phyloP scores from a whole-genome alignment of 2,329 filamentous ascomycete genomes.

The Paraconiothyrium brasiliense region DNA sequence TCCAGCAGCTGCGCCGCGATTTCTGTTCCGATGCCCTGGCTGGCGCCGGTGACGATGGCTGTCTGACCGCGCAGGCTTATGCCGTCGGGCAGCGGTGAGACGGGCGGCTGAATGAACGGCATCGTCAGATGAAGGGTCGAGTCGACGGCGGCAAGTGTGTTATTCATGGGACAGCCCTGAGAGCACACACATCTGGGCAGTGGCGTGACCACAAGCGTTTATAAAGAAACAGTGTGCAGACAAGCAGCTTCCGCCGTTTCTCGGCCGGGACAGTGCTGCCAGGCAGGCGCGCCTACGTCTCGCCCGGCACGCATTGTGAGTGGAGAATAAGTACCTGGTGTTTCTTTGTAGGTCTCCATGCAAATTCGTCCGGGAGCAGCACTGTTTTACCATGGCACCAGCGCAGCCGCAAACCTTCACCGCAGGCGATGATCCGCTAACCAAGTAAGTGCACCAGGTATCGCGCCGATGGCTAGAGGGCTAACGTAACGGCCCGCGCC shows the following conservation, averaged over 20 bases:
- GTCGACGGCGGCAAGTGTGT: background rate
- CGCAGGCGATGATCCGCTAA: slow-evolving; percentile 5
- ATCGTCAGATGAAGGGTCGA: background rate
- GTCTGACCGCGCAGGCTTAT: slow-evolving; percentile 40
- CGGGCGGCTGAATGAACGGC: slow-evolving; percentile 11
- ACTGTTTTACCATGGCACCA: slow-evolving; percentile 1
- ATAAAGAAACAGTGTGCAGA: slow-evolving; percentile 4
- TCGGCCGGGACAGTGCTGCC: slow-evolving; percentile 2
- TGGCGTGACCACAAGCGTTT: background rate
- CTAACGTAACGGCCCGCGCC: background rate
- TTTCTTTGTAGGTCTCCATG: background rate
- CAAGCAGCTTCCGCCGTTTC: slow-evolving; percentile 12
- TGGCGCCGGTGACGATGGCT: slow-evolving; percentile 51
- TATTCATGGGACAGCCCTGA: background rate
- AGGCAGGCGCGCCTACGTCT: background rate
- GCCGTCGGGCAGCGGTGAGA: slow-evolving; percentile 9
- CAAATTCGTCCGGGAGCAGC: background rate
- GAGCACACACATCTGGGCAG: background rate
- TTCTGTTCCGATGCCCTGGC: slow-evolving; percentile 36
- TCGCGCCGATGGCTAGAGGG: background rate
- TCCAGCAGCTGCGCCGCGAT: slow-evolving; percentile 32
- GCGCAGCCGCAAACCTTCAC: slow-evolving; percentile 5
- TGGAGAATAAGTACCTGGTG: background rate
- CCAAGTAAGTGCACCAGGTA: background rate
- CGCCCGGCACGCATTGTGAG: background rate